Conservation (phyloP, 352 stramenopile species). For the Globisporangium sylvaticum region DNA sequence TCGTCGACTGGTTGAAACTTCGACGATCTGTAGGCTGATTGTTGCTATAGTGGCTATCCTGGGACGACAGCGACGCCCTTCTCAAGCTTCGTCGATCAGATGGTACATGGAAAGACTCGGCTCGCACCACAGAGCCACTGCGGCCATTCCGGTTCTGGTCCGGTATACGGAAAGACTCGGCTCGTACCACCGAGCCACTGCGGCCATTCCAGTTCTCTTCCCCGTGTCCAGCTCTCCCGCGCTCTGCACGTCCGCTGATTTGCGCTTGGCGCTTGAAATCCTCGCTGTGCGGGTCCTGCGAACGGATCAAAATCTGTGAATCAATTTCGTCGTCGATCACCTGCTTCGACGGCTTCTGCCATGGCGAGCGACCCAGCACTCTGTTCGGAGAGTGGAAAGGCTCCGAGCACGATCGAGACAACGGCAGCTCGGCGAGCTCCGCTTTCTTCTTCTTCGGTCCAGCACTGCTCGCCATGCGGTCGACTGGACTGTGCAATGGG, state of each 20-base stretch:
- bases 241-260: constrained; percentile 11
- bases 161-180: neutral
- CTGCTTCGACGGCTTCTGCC: constrained; percentile 27
- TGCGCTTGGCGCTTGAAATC: constrained; percentile 22
- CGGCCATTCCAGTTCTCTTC: constrained; percentile 15
- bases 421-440: constrained; percentile 22
- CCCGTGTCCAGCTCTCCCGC: constrained; percentile 18
- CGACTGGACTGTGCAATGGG: constrained; percentile 3
- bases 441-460: constrained; percentile 15
- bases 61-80: neutral
- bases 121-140: neutral
- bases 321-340: constrained; percentile 31
- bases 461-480: constrained; percentile 7
- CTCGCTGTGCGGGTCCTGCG: constrained; percentile 37
- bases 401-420: constrained; percentile 62
- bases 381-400: constrained; percentile 51
- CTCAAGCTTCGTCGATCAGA: neutral
- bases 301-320: constrained; percentile 41
- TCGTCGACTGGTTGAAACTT: neutral
- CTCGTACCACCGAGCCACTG: neutral
- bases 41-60: neutral
- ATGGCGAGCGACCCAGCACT: constrained; percentile 25
- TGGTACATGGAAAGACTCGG: neutral
- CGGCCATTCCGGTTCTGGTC: constrained; percentile 13
- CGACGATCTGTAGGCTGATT: neutral